Base-by-base conservation (phyloP, 2,329 filamentous ascomycete genomes). In the Penicillium oxalicum region DNA sequence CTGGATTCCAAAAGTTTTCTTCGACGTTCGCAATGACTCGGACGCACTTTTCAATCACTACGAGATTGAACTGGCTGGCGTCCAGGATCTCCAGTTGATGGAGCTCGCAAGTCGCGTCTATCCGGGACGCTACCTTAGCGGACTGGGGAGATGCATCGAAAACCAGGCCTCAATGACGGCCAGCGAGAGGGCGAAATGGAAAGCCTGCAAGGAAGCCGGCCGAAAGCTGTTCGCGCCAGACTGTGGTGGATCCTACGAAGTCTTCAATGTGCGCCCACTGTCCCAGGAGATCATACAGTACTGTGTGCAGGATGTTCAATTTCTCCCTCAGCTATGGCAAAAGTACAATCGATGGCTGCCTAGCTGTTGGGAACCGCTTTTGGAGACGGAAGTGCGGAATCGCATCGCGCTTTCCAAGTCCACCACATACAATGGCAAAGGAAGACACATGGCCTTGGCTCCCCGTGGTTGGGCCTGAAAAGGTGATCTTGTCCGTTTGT, bases 1-100 rank as follows among this genome's bases (percentile, higher is more conserved):
- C 0, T 7, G 40, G 0, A 72, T 76, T 12, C 61, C 65, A 0
- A 82, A 83, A 53, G 74, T 76, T 28, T 72, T 83, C 50, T 83
- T 81, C 55, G 80, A 84, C 50, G 68, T 83, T 12, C 76, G 79
- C 2, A 78, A 77, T 52, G 78, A 82, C 55, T 78, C 80, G 0
- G 76, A 82, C 54, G 78, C 79, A 0, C 61, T 84, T 0, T 79
- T 69, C 56, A 58, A 38, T 39, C 74, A 71, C 32, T 81, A 65
- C 52, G 36, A 57, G 0, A 67, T 83, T 51, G 25, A 48, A 0
- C 55, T 83, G 0, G 49, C 54, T 0, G 73, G 76, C 0, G 58
- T 82, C 8, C 51, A 73, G 2, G 78, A 83, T 54, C 45, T 83
- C 0, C 79, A 84, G 57, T 66, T 83, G 0, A 77, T 83, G 72